Evolutionary conservation across 352 stramenopile species (phyloP), one percentile per base, ranked within the genome.

Genomic region (Peronospora farinosa): DNA sequence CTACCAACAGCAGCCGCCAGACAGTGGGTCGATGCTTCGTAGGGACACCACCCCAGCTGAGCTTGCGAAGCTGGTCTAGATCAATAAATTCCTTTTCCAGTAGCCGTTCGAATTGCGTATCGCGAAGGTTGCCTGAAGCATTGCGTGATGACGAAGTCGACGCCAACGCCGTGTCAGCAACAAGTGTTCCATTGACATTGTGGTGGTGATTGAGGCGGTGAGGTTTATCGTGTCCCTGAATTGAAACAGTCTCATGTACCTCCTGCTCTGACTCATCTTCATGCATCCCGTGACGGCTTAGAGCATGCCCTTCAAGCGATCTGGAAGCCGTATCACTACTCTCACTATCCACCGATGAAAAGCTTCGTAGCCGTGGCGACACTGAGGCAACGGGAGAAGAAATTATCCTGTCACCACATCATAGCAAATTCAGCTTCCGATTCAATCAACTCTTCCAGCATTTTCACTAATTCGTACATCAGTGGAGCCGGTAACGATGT

Each of bases 1-100:
- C 30, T 70, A 89, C 96, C 63, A 99, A 67, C 10, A 99, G 57
- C 21, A 99, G 74, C 60, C 97, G 92, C 97, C 97, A 99, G 27
- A 88, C 81, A n/a, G 76, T 85, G 1, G 87, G 74, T 12, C 92
- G 73, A 60, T 94, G 74, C 17, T 89, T 68, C 5, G 73, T 72
- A 4, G 93, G 88, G 19, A 97, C 75, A 13, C 94, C 92, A 38
- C 88, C 90, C 94, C 94, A 98, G 51, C 84, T 94, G 30, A 97
- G 60, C 32, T 90, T 78, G 3, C 87, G 78, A 36, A 98, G 70
- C 50, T 90, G 75, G 37, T 96, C 83, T 36, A 97, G 55, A 43
- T 97, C 88, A 15, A 97, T 75, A 10, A 84, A 76, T 39, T 92
- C 76, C 13, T 76, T 81, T 45, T 78, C 60, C 17, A 93, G 52